Evolutionary conservation across 1,284 basidiomycete genomes (phyloP), one percentile per base, ranked within the genome.

Genomic region (Wallemia hederae): DNA sequence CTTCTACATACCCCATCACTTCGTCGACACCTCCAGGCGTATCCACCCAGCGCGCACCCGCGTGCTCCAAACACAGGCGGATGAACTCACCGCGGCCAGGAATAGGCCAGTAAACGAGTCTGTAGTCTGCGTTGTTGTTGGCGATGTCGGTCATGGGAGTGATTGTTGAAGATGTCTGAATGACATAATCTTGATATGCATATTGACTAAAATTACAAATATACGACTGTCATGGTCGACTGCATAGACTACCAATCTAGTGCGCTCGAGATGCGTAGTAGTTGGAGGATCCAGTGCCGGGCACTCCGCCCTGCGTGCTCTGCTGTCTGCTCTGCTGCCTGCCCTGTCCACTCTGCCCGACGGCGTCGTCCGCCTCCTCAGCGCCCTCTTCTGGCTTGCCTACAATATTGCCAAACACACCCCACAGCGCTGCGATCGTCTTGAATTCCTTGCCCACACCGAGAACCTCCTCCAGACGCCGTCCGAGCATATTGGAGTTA

Each of bases 371-470:
- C 49, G n/a, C 49, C 25, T 70, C 69, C 1, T 68, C 67, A 1
- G 7, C 25, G 17, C 24, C 25, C 15, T 69, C 70, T 60, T 65
- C 67, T 62, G 75, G 75, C 49, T 73, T 75, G 24, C 75, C 76
- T 81, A 88, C 87, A 64, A 89, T 74, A 61, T 80, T 73, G 65
- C 85, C 80, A 66, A 90, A 88, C 62, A 77, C 80, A 59, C 81
- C 76, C 90, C 90, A 96, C 24, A 96, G 75, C 1, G 78, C 74
- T 1, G 88, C 84, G 59, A 94, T 89, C 0, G 85, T 89, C 60
- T 83, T 80, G 69, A 94, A 92, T 73, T 94, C 91, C 63, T 81
- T 82, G 2, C 90, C 89, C 75, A 94, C 91, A 9, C 83, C 83
- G 33, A 86, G 75, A 0, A 88, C 84, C 69, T 94, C 88, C 71